Conservation (phyloP, 805 yeast species). For the Sugiyamaella chiloensis region DNA sequence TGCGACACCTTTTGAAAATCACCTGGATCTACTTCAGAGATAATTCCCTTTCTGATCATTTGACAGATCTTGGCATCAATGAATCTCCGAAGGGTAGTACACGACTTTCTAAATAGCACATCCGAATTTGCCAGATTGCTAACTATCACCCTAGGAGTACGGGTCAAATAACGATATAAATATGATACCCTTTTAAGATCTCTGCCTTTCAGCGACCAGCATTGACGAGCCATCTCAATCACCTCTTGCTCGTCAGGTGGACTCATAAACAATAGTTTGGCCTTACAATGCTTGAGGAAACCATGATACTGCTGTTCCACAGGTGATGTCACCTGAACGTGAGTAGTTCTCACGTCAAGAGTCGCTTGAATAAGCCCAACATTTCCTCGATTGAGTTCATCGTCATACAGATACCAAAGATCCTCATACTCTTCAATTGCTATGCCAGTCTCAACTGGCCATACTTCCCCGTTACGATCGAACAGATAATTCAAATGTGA, state of each 20-base stretch:
- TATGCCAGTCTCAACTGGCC: too few species aligned
- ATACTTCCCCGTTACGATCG: too few species aligned
- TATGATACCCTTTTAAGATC: not conserved
- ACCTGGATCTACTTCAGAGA: not conserved
- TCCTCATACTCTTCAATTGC: too few species aligned
- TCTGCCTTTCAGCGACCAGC: not conserved
- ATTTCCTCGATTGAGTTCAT: not conserved
- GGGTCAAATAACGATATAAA: not conserved
- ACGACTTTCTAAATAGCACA: not conserved
- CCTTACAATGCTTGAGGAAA: not conserved
- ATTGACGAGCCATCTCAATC: not conserved
- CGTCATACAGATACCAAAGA: not conserved
- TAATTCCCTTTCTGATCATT: not conserved
- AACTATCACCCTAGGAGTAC: not conserved
- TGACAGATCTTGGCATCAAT: not conserved
- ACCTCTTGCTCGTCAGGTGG: not conserved
- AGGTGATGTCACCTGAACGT: not conserved
- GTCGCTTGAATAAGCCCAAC: not conserved
- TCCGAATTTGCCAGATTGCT: not conserved
- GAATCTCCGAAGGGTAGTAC: not conserved
- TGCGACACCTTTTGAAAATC: not conserved
- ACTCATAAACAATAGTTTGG: not conserved
- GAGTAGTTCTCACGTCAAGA: not conserved
- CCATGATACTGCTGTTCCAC: not conserved
- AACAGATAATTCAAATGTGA: too few species aligned